Base-by-base conservation (phyloP, 2,329 filamentous ascomycete species). In the Penicillium thymicola region DNA sequence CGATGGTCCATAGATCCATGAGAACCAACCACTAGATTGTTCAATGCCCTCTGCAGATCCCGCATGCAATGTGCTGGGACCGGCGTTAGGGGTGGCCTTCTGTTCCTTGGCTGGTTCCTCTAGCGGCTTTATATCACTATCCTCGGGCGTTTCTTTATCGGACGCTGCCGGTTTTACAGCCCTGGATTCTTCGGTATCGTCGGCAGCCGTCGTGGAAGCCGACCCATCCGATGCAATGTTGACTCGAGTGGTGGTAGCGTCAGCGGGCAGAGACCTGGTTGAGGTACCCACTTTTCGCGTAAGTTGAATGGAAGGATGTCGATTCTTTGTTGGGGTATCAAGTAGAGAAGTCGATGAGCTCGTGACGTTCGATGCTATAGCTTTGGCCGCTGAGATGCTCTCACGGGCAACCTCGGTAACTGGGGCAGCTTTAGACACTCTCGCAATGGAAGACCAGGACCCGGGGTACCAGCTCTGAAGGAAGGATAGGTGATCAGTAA, bases 341-440 rank as follows among this genome's bases (percentile, higher is more conserved):
- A 70, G 60, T 30, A 68, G 63, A 40, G 67, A 66, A 43, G 68
- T 62, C 43, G 72, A 70, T 23, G 73, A 70, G 34, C 67, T 64
- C 25, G 69, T 67, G 21, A 69, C 57, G 59, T 75, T 72, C 41
- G 72, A 71, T 49, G 72, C 67, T 55, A 68, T 64, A 58, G 70
- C 72, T 58, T 72, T 72, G 41, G 75, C 72, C 48, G 75, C 76
- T 38, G 76, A 77, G 48, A 79, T 79, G 65, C 76, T 80, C 67
- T 80, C 78, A 65, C 74, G 74, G 59, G 76, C 77, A 68, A 80
- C 74, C 70, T 81, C 75, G 57, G 78, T 79, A 64, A 80, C 70
- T 48, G 79, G 75, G 37, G 75, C 71, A 46, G 78, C 76, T 66
- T 81, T 81, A 36, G 71, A 70, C 44, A 68, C 67, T 63, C 72